Evolutionary conservation across 345 rosid species (phyloP), one percentile per base, ranked within the genome.

Genomic region (Brassica carinata): DNA sequence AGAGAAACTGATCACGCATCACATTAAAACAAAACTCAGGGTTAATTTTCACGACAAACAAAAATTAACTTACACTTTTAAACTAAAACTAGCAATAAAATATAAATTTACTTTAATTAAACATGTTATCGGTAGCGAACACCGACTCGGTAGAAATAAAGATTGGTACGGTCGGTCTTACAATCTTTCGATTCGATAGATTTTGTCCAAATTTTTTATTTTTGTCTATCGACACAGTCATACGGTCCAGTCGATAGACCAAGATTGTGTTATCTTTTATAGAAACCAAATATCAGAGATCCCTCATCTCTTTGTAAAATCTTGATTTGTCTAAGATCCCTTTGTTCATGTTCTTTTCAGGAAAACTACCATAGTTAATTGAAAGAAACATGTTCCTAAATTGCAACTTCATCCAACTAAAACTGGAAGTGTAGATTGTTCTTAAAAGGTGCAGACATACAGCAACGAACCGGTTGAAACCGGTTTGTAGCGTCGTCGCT

Each of bases 401-500:
- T 5, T 27, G 29, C 29, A 53, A 53, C 7, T 0, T 15, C 15
- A 53, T 53, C 19, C 15, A 53, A 53, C 7, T 15, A 6, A 53
- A 53, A n/a, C 0, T n/a, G 65, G 53, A 19, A 63, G 5, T 5
- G 7, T 29, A 64, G 53, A 30, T 11, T 74, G 45, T 68, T 67
- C n/a, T 61, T 4, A 6, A 55, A 10, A 14, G 59, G 1, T n/a
- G 5, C 57, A 48, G 17, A 14, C 19, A 53, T 53, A 7, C 33
- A 58, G 75, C 23, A 23, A 66, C 45, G 43, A 29, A 10, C 23
- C 64, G 57, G 36, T 18, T 66, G 9, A 15, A 27, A 72, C 67
- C 77, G 76, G 58, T 5, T 15, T 45, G 17, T 48, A 77, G 69
- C 77, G 62, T 69, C 77, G 62, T 67, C 58, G 7, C 62, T 67